Evolutionary conservation across 106 monocot species (phyloP).

Genomic region (Allium fistulosum): DNA sequence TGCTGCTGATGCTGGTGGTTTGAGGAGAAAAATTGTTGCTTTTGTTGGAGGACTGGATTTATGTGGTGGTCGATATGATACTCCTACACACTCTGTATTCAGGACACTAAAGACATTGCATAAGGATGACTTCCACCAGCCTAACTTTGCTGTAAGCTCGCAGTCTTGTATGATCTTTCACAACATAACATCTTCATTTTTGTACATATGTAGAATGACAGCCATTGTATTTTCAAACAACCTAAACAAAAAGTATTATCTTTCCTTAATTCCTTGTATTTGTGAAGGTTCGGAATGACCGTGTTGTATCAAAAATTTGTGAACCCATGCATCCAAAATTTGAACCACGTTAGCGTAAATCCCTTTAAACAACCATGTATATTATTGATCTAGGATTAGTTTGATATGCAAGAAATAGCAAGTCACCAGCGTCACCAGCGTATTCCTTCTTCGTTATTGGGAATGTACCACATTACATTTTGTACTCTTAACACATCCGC

Average conservation of each 20-base stretch:
- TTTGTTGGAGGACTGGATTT: constrained; percentile 94
- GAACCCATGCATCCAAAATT: neutral
- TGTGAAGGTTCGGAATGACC: neutral
- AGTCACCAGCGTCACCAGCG: no score
- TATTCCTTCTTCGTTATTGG: no score
- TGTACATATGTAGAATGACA: neutral
- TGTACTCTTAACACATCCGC: no score
- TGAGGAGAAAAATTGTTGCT: constrained; percentile 66
- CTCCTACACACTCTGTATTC: constrained; percentile 60
- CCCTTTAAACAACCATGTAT: neutral
- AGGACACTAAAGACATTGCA: constrained; percentile 70
- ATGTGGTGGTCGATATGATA: constrained; percentile 91
- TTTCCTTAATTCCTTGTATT: neutral
- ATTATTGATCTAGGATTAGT: no score
- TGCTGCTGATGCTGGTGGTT: constrained; percentile 72
- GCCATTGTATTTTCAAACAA: neutral
- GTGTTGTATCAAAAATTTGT: neutral
- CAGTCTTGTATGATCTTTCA: neutral
- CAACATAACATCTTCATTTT: neutral
- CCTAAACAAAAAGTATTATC: neutral
- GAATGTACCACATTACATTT: no score
- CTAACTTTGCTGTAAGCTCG: constrained; percentile 60
- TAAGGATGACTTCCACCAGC: constrained; percentile 85
- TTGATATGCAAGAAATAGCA: no score
- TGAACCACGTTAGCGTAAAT: neutral